These are phyloP conservation scores for Eustoma russellianum DNA, from an alignment of 257 asterid genomes.

Conservation along the genomic window DNA sequence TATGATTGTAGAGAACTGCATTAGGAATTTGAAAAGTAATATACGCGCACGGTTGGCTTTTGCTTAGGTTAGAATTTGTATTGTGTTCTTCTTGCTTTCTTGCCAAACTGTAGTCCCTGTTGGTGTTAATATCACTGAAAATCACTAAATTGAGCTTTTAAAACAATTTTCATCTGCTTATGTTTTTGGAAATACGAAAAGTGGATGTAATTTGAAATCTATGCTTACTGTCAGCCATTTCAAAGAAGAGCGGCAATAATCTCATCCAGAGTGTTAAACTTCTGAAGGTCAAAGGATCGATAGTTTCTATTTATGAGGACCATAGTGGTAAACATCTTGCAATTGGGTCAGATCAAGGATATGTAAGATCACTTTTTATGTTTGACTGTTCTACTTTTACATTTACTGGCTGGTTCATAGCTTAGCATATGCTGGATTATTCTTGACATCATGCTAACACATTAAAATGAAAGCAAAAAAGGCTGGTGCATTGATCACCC, in stretches of 20 bases:
- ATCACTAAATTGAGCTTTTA: background rate
- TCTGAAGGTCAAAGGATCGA: constrained; percentile 74
- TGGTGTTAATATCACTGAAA: background rate
- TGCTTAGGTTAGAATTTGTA: no score
- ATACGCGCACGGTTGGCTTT: no score
- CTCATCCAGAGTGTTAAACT: constrained; percentile 51
- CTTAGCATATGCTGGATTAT: no score
- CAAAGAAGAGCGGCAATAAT: constrained; percentile 70
- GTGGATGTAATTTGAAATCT: background rate
- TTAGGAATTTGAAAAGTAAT: no score
- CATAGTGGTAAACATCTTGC: constrained; percentile 58
- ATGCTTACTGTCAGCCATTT: constrained; percentile 40
- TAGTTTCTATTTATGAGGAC: constrained; percentile 38
- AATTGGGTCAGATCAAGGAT: constrained; percentile 92
- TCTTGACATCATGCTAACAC: no score
- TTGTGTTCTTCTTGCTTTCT: background rate
- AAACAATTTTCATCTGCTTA: background rate
- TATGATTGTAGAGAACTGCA: no score
- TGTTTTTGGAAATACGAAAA: background rate
- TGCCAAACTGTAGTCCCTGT: background rate
- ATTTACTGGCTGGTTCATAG: no score
- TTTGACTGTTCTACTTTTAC: background rate
- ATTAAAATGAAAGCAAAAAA: no score
- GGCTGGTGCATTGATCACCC: no score
- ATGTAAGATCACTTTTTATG: constrained; percentile 38